Evolutionary conservation across 441 rosid species (phyloP).

Genomic region (Kokia cookei): DNA sequence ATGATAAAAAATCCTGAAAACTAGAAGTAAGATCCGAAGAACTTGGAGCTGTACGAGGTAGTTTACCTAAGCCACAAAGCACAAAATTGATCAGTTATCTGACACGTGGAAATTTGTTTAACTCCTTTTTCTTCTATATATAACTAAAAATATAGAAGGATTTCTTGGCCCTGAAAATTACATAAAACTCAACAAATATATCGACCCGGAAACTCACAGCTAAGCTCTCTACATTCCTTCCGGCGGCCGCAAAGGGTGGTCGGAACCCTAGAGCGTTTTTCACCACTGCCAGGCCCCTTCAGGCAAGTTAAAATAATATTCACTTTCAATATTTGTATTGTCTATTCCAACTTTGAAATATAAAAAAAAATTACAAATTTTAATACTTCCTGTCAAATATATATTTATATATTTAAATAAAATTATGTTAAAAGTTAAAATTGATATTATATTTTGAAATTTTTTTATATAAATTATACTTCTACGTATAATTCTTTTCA

Average conservation of each 20-base stretch:
- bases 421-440: too few relatives aligned
- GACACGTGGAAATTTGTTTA: background rate
- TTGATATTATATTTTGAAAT: too few relatives aligned
- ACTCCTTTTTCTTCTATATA: too few relatives aligned
- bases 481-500: too few relatives aligned
- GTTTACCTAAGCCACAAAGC: background rate
- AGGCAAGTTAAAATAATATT: slow-evolving; percentile 10
- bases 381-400: too few relatives aligned
- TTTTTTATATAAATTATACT: too few relatives aligned
- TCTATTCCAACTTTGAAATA: too few relatives aligned
- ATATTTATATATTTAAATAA: too few relatives aligned
- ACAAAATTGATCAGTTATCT: background rate
- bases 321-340: too few relatives aligned
- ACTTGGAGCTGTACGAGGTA: background rate
- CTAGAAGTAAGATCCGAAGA: background rate
- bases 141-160: background rate
- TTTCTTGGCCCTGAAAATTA: background rate
- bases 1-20: background rate
- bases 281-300: slow-evolving; percentile 16
- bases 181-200: background rate
- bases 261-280: slow-evolving; percentile 14
- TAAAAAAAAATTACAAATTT: too few relatives aligned
- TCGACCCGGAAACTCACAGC: background rate
- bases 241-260: background rate
- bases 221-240: slow-evolving; percentile 1